Conservation (phyloP, 2,329 filamentous ascomycete genomes). For the Fusarium bulbicola region DNA sequence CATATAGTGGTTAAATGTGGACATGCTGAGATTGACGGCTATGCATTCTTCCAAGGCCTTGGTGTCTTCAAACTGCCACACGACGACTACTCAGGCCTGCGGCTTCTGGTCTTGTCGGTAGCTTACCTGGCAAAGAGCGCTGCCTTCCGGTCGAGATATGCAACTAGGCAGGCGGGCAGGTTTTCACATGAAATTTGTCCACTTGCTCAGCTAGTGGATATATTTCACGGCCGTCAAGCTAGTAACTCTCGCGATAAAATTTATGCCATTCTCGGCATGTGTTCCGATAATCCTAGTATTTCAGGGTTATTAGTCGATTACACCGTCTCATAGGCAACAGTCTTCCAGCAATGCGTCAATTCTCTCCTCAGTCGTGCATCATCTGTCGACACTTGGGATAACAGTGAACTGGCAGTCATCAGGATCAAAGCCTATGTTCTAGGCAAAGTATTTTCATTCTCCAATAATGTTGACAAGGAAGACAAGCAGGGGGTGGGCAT, state of each 20-base stretch:
- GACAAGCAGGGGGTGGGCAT: background rate
- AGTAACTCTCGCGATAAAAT: background rate
- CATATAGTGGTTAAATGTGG: background rate
- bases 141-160: background rate
- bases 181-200: background rate
- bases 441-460: background rate
- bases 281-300: background rate
- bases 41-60: background rate
- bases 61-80: too few relatives aligned
- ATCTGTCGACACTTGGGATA: background rate
- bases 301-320: background rate
- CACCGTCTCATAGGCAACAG: fast-evolving
- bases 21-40: background rate
- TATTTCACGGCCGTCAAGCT: background rate
- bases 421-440: background rate
- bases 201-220: background rate
- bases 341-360: background rate
- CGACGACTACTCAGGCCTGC: background rate
- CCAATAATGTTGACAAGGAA: too few relatives aligned
- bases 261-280: background rate
- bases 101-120: fast-evolving
- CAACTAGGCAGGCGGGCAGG: background rate
- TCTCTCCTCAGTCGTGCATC: fast-evolving
- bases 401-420: background rate
- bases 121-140: background rate